These are phyloP conservation scores for Fusarium annulatum DNA, from an alignment of 2,329 filamentous ascomycete genomes.

Conservation along the genomic window DNA sequence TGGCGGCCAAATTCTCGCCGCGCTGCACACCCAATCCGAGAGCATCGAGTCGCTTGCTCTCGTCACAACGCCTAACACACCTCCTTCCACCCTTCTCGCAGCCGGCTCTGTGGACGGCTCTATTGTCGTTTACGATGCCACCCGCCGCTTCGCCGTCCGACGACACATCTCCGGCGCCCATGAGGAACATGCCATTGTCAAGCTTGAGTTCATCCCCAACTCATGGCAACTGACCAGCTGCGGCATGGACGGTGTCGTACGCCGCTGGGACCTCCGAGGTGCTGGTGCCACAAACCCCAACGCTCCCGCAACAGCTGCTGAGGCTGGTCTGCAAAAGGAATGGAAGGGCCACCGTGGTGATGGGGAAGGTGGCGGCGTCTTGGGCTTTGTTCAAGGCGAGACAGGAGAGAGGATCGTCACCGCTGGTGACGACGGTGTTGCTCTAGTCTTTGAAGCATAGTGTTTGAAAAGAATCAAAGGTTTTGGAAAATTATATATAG, in stretches of 20 bases:
- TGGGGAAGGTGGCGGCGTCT: slow-evolving; percentile 86
- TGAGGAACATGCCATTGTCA: slow-evolving; percentile 89
- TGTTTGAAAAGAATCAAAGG: slow-evolving; percentile 7
- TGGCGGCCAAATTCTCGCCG: slow-evolving; percentile 77
- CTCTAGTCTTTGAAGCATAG: slow-evolving; percentile 73
- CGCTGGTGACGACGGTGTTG: slow-evolving; percentile 85
- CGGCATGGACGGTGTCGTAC: slow-evolving; percentile 91
- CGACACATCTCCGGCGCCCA: slow-evolving; percentile 85
- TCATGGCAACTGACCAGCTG: slow-evolving; percentile 83
- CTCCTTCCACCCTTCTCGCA: slow-evolving; percentile 67
- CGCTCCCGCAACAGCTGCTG: slow-evolving; percentile 54
- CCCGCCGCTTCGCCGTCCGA: slow-evolving; percentile 87
- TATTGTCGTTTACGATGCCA: slow-evolving; percentile 88
- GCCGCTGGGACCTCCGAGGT: slow-evolving; percentile 85
- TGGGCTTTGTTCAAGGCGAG: slow-evolving; percentile 89
- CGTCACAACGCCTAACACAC: slow-evolving; percentile 51
- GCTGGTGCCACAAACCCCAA: slow-evolving; percentile 48
- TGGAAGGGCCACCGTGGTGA: slow-evolving; percentile 91
- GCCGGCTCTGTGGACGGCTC: slow-evolving; percentile 78
- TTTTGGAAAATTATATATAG: slow-evolving; percentile 21
- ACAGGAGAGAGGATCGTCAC: slow-evolving; percentile 82
- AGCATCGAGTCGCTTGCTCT: slow-evolving; percentile 83
- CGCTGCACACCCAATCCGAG: slow-evolving; percentile 79
- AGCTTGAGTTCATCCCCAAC: slow-evolving; percentile 83
- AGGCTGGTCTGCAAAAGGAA: slow-evolving; percentile 78